Base-by-base conservation (phyloP, 495 filamentous ascomycete species). In the Sordaria brevicollis region DNA sequence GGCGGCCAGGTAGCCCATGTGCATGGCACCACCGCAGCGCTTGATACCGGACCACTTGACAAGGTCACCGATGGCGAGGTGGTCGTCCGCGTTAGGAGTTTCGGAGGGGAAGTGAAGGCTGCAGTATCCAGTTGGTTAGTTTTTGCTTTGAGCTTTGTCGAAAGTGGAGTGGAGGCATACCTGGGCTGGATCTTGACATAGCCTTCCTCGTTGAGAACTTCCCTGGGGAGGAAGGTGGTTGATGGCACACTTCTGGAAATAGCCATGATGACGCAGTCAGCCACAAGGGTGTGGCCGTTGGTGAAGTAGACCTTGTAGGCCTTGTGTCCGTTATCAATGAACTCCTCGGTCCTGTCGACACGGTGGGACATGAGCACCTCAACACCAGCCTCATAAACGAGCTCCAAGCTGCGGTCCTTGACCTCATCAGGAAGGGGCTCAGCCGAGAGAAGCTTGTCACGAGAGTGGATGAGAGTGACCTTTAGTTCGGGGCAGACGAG, bases 401-500 rank as follows among this genome's bases (percentile, higher is more conserved):
- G 72, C 7, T 83, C 77, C 4, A 84, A 72, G 0, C 82, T 83
- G 17, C 80, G 80, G 34, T 87, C 82, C 67, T 88, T 88, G 75
- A 89, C 86, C n/a, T 88, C 87, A 70, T 85, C 84, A 0, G 90
- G 89, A 9, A 92, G 81, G 6, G 86, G 85, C 79, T 92, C 90
- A 0, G 88, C 85, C 0, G 89, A 91, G 4, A 92, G 82, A 4
- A 92, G 82, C 69, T 83, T 83, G 31, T 79, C 77, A 5, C 88
- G 82, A 0, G 90, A 91, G 76, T 92, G 90, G n/a, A 91, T 83
- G 0, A 92, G 81, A 0, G 86, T 90, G 25, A 92, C 84, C 38
- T 83, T 82, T 41, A 87, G 77, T 2, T 81, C 43, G 0, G 90
- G 89, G n/a, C 87, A 77, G 10, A 86, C 76, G 11, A 82, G 74